Conservation (phyloP, 495 filamentous ascomycete genomes). For the Hyaloscypha bicolor region DNA sequence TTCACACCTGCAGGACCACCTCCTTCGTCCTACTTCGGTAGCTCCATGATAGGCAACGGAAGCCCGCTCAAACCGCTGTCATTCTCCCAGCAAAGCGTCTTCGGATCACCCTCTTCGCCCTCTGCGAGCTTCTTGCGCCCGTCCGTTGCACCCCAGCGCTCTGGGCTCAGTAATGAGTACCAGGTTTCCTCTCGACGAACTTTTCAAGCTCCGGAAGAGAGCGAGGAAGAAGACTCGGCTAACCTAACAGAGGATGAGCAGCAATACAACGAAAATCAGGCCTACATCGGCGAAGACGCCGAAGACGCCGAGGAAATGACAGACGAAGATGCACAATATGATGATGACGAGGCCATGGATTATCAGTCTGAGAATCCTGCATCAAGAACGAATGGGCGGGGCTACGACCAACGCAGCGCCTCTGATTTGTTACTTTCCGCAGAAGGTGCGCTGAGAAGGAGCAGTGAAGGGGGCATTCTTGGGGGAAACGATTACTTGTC, state of each 20-base stretch:
- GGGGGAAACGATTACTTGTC: conserved; percentile 42
- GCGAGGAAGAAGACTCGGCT: conserved; percentile 38
- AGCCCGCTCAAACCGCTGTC: conserved; percentile 44
- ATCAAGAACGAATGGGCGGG: conserved; percentile 26
- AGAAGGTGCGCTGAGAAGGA: conserved; percentile 40
- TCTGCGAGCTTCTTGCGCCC: conserved; percentile 18
- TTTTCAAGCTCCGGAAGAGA: conserved; percentile 31
- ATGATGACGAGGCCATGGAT: conserved; percentile 42
- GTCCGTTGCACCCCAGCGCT: conserved; percentile 26
- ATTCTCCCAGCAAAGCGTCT: conserved; percentile 29
- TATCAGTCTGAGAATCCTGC: conserved; percentile 32
- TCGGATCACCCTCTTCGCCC: conserved; percentile 37
- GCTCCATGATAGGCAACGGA: conserved; percentile 58
- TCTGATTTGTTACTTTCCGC: conserved; percentile 49
- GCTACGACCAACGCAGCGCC: conserved; percentile 27
- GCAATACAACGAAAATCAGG: conserved; percentile 31
- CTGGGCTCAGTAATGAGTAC: conserved; percentile 33
- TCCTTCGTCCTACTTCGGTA: conserved; percentile 63
- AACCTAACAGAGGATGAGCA: conserved; percentile 30
- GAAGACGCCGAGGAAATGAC: conserved; percentile 35
- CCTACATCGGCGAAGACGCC: conserved; percentile 33
- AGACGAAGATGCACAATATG: conserved; percentile 45
- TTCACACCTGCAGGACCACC: conserved; percentile 76
- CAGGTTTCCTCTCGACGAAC: conserved; percentile 37
- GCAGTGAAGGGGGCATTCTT: conserved; percentile 41